Evolutionary conservation across 768 basidiomycete genomes (phyloP).

Genomic region (Naganishia friedmannii): DNA sequence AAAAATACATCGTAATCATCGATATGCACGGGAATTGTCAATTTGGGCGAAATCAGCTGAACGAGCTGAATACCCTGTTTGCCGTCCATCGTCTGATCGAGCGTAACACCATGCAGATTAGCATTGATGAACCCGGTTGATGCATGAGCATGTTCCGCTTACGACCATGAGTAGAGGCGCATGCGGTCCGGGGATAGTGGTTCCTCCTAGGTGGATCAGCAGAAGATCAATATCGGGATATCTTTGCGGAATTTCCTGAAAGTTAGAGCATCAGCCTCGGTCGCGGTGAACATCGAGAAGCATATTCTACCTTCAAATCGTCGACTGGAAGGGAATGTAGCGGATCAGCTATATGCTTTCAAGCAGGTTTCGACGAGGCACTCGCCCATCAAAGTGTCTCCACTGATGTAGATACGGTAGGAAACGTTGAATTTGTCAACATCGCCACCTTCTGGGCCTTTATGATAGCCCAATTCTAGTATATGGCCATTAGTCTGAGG

Average conservation of each 20-base stretch:
- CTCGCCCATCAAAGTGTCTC: slow-evolving; percentile 48
- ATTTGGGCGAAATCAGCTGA: slow-evolving; percentile 48
- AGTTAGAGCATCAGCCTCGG: neutral
- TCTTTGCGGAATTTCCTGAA: slow-evolving; percentile 44
- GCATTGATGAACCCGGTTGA: neutral
- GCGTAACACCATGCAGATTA: neutral
- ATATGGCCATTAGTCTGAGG: slow-evolving; percentile 31
- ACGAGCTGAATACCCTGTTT: slow-evolving; percentile 49
- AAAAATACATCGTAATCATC: slow-evolving; percentile 50
- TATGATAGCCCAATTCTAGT: slow-evolving; percentile 28
- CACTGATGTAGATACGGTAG: slow-evolving; percentile 49
- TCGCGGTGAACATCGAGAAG: neutral
- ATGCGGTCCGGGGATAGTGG: slow-evolving; percentile 47
- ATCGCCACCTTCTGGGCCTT: slow-evolving; percentile 25
- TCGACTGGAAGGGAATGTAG: slow-evolving; percentile 33
- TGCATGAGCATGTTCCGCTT: neutral
- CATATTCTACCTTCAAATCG: slow-evolving; percentile 41
- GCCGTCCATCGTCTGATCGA: slow-evolving; percentile 50
- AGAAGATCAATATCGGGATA: slow-evolving; percentile 51
- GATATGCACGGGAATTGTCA: slow-evolving; percentile 50
- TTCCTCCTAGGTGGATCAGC: slow-evolving; percentile 51
- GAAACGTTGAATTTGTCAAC: slow-evolving; percentile 28
- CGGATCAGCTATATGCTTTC: neutral
- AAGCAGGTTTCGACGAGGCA: neutral
- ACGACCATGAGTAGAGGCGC: slow-evolving; percentile 42